Evolutionary conservation across 179 eudicot species (phyloP).

Genomic region (Beta corolliflora): DNA sequence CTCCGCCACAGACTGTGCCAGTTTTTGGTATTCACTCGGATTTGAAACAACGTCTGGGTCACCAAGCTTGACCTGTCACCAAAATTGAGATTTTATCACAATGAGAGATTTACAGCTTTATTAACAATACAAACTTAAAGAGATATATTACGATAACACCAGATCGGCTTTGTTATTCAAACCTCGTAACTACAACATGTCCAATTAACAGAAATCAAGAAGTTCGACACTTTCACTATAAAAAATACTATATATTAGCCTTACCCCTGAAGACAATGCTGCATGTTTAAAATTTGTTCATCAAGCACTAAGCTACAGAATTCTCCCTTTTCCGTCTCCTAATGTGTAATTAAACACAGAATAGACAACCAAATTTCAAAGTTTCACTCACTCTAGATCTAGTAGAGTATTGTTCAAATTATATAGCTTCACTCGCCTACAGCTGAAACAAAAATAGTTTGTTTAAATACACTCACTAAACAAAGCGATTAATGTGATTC

Average conservation of each 20-base stretch:
- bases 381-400: neutral
- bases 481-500: neutral
- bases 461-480: neutral
- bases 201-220: neutral
- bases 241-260: neutral
- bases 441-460: too few species aligned
- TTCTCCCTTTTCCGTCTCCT: too few species aligned
- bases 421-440: neutral
- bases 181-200: neutral
- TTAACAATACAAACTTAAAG: neutral
- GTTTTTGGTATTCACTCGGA: conserved; percentile 87
- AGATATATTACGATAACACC: neutral
- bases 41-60: conserved; percentile 95
- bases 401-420: neutral
- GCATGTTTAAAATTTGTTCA: neutral
- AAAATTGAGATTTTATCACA: conserved; percentile 4
- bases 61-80: conserved; percentile 73
- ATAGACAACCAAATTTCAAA: too few species aligned
- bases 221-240: neutral
- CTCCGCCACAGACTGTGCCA: conserved; percentile 86
- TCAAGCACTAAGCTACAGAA: neutral
- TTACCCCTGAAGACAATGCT: neutral
- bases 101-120: neutral
- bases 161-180: neutral
- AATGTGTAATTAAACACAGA: too few species aligned